These are phyloP conservation scores for Xylaria scruposa DNA, from an alignment of 495 filamentous ascomycete species.

Conservation along the genomic window DNA sequence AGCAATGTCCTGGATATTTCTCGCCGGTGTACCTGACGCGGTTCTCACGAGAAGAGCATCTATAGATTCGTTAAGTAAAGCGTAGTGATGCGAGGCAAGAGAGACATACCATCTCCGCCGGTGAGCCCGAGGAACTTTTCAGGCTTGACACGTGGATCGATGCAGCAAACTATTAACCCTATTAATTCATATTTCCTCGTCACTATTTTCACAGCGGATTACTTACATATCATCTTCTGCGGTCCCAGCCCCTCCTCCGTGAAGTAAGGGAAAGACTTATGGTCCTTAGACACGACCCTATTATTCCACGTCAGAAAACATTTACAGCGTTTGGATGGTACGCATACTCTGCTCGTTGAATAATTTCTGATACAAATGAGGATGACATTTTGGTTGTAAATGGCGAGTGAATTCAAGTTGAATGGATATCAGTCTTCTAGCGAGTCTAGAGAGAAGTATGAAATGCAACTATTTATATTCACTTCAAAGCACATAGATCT, in stretches of 20 bases:
- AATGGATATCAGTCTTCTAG: not conserved
- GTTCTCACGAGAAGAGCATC: slow-evolving; percentile 9
- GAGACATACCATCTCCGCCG: not conserved
- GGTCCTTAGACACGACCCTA: slow-evolving; percentile 13
- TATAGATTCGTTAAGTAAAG: not conserved
- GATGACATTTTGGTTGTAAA: not conserved
- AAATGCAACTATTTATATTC: not conserved
- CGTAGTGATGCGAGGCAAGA: not conserved
- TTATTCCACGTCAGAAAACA: not conserved
- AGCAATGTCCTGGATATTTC: slow-evolving; percentile 15
- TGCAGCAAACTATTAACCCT: slow-evolving; percentile 11
- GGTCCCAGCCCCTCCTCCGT: not conserved
- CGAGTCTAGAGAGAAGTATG: not conserved
- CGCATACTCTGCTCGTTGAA: slow-evolving; percentile 11
- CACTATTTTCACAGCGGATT: not conserved
- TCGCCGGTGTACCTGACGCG: slow-evolving; percentile 11
- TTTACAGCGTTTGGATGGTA: not conserved
- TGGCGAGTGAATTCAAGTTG: not conserved
- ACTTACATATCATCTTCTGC: slow-evolving; percentile 23
- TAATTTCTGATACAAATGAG: slow-evolving; percentile 3
- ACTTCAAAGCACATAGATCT: not conserved
- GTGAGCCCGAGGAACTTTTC: slow-evolving; percentile 6
- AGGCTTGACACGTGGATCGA: slow-evolving; percentile 10
- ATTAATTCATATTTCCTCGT: not conserved
- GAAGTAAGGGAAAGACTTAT: not conserved